A percentile compares a stretch with the other conserved stretches of the same genome.
Conservation (phyloP, 176 grass and related monocot genomes). For the bread wheat (Triticum aestivum) region DNA sequence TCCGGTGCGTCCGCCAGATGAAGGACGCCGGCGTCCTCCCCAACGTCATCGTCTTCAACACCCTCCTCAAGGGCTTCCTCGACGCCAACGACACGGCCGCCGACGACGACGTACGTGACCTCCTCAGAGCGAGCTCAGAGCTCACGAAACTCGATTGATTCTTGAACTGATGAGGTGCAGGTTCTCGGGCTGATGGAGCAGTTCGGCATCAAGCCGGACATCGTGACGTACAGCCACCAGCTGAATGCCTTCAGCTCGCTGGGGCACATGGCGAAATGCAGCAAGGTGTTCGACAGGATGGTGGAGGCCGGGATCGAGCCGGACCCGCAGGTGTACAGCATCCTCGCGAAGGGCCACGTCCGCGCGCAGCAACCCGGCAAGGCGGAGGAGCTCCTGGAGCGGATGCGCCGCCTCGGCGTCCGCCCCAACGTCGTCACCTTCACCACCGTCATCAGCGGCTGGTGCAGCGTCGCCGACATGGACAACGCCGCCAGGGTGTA, state of each 20-base stretch:
- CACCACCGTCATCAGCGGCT: conserved; percentile 87
- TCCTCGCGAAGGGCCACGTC: conserved; percentile 84
- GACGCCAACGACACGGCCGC: conserved; percentile 61
- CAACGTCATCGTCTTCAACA: conserved; percentile 84
- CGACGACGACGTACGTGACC: conserved; percentile 46
- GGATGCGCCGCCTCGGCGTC: conserved; percentile 64
- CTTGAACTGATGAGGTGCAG: conserved; percentile 19
- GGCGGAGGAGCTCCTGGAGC: conserved; percentile 73
- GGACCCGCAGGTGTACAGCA: conserved; percentile 91
- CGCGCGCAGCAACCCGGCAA: conserved; percentile 72
- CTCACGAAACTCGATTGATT: conserved; percentile 16
- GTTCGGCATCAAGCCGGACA: conserved; percentile 70
- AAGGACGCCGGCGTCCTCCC: conserved; percentile 58
- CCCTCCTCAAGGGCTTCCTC: conserved; percentile 88
- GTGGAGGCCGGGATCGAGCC: conserved; percentile 68
- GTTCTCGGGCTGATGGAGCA: conserved; percentile 72
- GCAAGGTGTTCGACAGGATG: conserved; percentile 76
- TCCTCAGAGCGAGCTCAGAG: conserved; percentile 8
- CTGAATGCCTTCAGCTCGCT: conserved; percentile 75
- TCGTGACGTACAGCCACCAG: conserved; percentile 95
- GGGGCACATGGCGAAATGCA: conserved; percentile 75
- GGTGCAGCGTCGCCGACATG: conserved; percentile 81
- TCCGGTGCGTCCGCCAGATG: conserved; percentile 82
- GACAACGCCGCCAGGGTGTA: conserved; percentile 72
- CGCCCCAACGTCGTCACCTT: conserved; percentile 85